phyloP scores from a whole-genome alignment of 73 alveolate species.

The Paramecium caudatum region DNA sequence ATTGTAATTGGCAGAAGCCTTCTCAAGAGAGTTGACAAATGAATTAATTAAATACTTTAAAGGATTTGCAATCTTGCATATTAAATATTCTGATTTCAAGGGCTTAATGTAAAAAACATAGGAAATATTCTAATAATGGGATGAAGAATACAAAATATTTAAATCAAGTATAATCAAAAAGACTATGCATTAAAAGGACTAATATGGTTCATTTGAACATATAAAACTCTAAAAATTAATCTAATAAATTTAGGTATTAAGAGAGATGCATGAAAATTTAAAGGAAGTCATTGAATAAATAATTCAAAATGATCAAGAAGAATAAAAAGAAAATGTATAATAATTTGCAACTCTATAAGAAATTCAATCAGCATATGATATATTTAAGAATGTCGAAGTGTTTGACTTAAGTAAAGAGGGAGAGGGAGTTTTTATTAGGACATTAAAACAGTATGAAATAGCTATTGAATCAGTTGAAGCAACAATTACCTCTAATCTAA shows the following conservation, averaged over 20 bases:
- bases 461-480: slow-evolving; percentile 92
- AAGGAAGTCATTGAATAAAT: slow-evolving; percentile 75
- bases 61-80: slow-evolving; percentile 74
- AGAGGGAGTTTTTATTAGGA: slow-evolving; percentile 84
- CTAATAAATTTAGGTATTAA: neutral
- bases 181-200: neutral
- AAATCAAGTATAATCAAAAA: neutral
- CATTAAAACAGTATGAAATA: slow-evolving; percentile 87
- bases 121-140: slow-evolving; percentile 80
- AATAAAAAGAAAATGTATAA: slow-evolving; percentile 7
- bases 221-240: neutral
- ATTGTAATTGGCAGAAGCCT: slow-evolving; percentile 86
- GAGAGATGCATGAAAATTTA: slow-evolving; percentile 76
- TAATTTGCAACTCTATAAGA: slow-evolving; percentile 79
- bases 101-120: slow-evolving; percentile 65
- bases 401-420: slow-evolving; percentile 93
- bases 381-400: slow-evolving; percentile 86
- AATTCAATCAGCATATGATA: slow-evolving; percentile 87
- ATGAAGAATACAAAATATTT: slow-evolving; percentile 69
- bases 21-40: slow-evolving; percentile 89
- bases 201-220: slow-evolving; percentile 61
- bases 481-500: slow-evolving; percentile 87
- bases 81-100: slow-evolving; percentile 82
- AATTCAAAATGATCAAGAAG: slow-evolving; percentile 42
- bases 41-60: slow-evolving; percentile 85